Base-by-base conservation (phyloP, 768 basidiomycete genomes). In the Boletus subparvulus region DNA sequence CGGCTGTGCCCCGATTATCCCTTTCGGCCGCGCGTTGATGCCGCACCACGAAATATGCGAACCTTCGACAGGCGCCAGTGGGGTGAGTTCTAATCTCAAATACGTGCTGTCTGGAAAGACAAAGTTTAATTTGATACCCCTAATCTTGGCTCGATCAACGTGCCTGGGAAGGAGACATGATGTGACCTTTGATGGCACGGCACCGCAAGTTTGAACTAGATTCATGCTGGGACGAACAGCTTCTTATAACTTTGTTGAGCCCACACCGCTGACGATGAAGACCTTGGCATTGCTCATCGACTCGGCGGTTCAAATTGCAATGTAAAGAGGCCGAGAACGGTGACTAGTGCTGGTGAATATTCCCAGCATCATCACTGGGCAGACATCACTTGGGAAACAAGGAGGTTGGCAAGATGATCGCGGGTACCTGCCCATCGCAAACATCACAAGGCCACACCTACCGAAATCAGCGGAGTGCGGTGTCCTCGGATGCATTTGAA, bases 231-330 rank as follows among this genome's bases (percentile, higher is more conserved):
- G 1, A 37, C 5, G 52, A 16, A 65, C 17, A 52, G 56, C 52
- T 56, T 47, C 45, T 39, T 56, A 65, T 58, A 49, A 52, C 28
- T 16, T 50, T 36, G 21, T 30, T 47, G 30, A 6, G 44, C 10
- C 21, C 9, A 14, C 14, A 35, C 17, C 21, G 21, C 30, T 33
- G 33, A 30, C 7, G 41, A 47, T 11, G 35, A 36, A 13, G 16
- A 51, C 7, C 14, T 30, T 14, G 6, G 1, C 8, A 14, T 33
- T n/a, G 2, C n/a, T 17, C 21, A 37, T 46, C 41, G 40, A 58
- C 26, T 32, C 36, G 10, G 36, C 30, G 3, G 19, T 14, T 24
- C 50, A 11, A 28, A 49, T 35, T 19, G 35, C 50, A 13, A 26
- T 19, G n/a, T n/a, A 13, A n/a, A 26, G 44, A 19, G 7, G 14